Evolutionary conservation across 345 rosid species (phyloP).

Genomic region (Chamaenerion angustifolium): DNA sequence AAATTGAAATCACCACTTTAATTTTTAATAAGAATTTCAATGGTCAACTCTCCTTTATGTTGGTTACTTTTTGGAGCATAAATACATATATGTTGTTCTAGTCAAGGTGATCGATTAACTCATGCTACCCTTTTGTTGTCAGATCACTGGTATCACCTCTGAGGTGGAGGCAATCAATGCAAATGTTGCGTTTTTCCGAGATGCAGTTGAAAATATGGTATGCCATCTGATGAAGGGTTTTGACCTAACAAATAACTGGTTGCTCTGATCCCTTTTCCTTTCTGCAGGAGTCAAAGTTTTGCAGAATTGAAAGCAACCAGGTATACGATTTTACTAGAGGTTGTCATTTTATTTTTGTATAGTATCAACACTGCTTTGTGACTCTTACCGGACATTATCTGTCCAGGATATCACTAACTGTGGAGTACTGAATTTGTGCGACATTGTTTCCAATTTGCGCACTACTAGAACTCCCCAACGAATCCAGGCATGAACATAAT

Average conservation of each 20-base stretch:
- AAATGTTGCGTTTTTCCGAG: slow-evolving; percentile 40
- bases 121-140: not conserved
- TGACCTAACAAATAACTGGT: slow-evolving; percentile 2
- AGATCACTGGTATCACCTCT: slow-evolving; percentile 48
- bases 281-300: slow-evolving; percentile 5
- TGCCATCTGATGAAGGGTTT: slow-evolving; percentile 4
- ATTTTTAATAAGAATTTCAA: no score
- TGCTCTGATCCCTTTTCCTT: not conserved
- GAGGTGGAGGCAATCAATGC: slow-evolving; percentile 27
- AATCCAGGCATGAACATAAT: slow-evolving; percentile 5
- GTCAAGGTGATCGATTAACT: not conserved
- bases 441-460: slow-evolving; percentile 5
- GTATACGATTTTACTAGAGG: not conserved
- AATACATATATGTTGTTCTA: not conserved
- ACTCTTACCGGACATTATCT: slow-evolving; percentile 1
- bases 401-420: not conserved
- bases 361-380: not conserved
- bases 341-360: not conserved
- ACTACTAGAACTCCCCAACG: not conserved
- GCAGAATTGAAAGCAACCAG: slow-evolving; percentile 11
- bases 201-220: slow-evolving; percentile 71
- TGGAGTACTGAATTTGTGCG: slow-evolving; percentile 6
- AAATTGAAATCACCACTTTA: no score
- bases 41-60: no score
- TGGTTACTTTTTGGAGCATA: not conserved